Base-by-base conservation (phyloP, 2,329 filamentous ascomycete genomes). In the Emmonsia crescens region DNA sequence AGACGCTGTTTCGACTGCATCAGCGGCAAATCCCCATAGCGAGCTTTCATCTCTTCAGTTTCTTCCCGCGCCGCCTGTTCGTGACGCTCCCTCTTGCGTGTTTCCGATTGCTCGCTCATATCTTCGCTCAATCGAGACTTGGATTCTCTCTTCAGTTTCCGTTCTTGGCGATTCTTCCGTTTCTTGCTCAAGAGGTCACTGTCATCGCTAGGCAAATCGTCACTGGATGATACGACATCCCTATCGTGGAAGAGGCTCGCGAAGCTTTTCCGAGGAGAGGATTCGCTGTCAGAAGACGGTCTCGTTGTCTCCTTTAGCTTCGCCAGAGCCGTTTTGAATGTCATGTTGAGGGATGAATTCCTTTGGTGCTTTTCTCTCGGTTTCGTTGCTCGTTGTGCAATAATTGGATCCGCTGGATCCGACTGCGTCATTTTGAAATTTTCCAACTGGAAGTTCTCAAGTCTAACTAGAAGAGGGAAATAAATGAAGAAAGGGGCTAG, bases 11-110 rank as follows among this genome's bases (percentile, higher is more conserved):
- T 77, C 19, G 84, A 86, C 71, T 81, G 81, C 72, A 86, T 83
- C 66, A 85, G 74, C 3, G 81, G 80, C 49, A 84, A 68, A 27
- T 80, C 75, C 44, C 84, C 84, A 70, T 87, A 87, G 57, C 80
- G 81, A 29, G 79, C 76, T 67, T 77, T 80, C 75, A 84, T 83
- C 62, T 85, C 83, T 2, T 80, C 74, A 0, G 83, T 83, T 71
- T 86, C 80, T 60, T 83, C 80, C 29, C 76, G 75, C 12, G 72
- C 71, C 0, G 83, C 82, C 72, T 77, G 72, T 69, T 79, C 73
- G 64, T 76, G 72, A 59, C 72, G 73, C 58, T 70, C 68, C 27
- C 70, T 72, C 60, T 72, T 73, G 60, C 76, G 74, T 14, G 73
- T 74, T 51, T 76, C 74, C 24, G 74, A 74, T 54, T 73, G 71